Conservation (phyloP, 257 asterid genomes). For the Solanum pennellii region DNA sequence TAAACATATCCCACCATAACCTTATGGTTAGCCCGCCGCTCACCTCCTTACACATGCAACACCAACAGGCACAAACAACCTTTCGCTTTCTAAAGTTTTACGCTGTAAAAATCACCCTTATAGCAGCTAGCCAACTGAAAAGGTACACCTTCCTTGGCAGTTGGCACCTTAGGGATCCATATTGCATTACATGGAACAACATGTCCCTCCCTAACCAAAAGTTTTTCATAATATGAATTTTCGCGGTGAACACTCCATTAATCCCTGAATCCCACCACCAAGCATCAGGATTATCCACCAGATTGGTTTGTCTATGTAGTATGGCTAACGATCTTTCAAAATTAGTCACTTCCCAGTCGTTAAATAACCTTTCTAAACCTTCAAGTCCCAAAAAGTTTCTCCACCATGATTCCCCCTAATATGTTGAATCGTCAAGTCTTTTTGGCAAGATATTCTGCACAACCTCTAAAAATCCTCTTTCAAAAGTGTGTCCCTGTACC, state of each 20-base stretch:
- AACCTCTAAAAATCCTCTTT: not conserved
- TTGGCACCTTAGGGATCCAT: not conserved
- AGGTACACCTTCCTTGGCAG: not conserved
- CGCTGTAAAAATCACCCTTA: not conserved
- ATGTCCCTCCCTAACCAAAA: not conserved
- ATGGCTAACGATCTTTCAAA: not conserved
- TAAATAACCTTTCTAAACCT: not conserved
- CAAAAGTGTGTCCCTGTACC: not conserved
- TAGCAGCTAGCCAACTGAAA: not conserved
- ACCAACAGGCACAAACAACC: not conserved
- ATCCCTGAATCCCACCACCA: not conserved
- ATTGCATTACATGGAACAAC: not conserved
- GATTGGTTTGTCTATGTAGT: not conserved
- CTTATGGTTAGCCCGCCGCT: not conserved
- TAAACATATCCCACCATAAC: not conserved
- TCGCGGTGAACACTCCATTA: not conserved
- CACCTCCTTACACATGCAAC: not conserved
- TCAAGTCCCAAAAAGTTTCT: not conserved
- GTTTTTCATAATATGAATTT: not conserved
- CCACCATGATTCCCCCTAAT: not conserved
- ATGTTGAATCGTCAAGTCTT: not conserved
- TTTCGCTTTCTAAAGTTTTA: not conserved
- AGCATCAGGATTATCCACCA: not conserved
- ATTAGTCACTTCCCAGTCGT: not conserved
- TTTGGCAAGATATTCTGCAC: not conserved